phyloP scores from a whole-genome alignment of 371 early-diverging fungal species.

The Lichtheimia hyalospora region DNA sequence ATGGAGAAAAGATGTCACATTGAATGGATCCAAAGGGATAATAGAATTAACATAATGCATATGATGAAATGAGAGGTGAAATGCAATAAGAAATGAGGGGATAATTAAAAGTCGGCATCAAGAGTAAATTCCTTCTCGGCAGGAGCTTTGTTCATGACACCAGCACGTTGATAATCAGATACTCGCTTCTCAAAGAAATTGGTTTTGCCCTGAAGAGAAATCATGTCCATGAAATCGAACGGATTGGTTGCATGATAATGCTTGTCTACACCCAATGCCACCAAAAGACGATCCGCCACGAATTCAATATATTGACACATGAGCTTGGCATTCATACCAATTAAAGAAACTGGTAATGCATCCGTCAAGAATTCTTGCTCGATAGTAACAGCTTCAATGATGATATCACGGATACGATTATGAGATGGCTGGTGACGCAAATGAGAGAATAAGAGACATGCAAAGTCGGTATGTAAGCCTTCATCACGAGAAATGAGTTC shows the following conservation, averaged over 20 bases:
- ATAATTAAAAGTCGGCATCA: constrained; percentile 79
- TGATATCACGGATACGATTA: constrained; percentile 77
- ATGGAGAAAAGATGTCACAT: not conserved
- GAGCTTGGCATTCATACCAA: constrained; percentile 97
- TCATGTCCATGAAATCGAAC: constrained; percentile 99
- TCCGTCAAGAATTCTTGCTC: constrained; percentile 98
- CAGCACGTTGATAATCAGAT: constrained; percentile 98
- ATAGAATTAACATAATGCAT: not conserved
- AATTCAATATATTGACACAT: constrained; percentile 99
- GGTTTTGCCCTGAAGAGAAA: constrained; percentile 99
- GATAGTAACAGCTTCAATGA: constrained; percentile 93
- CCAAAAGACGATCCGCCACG: constrained; percentile 97
- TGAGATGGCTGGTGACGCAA: constrained; percentile 78
- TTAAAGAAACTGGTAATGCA: constrained; percentile 93
- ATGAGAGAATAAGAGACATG: constrained; percentile 95
- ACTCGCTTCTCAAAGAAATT: constrained; percentile 99
- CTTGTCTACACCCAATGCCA: constrained; percentile 91
- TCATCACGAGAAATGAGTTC: constrained; percentile 99
- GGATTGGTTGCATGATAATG: constrained; percentile 94
- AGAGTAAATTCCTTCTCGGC: constrained; percentile 79
- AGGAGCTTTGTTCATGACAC: constrained; percentile 81
- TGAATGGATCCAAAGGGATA: too few species aligned
- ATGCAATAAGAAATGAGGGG: constrained; percentile 6
- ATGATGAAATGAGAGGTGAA: not conserved
- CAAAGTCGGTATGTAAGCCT: constrained; percentile 99